phyloP scores from a whole-genome alignment of 2,329 filamentous ascomycete genomes.

The Beauveria varroae region DNA sequence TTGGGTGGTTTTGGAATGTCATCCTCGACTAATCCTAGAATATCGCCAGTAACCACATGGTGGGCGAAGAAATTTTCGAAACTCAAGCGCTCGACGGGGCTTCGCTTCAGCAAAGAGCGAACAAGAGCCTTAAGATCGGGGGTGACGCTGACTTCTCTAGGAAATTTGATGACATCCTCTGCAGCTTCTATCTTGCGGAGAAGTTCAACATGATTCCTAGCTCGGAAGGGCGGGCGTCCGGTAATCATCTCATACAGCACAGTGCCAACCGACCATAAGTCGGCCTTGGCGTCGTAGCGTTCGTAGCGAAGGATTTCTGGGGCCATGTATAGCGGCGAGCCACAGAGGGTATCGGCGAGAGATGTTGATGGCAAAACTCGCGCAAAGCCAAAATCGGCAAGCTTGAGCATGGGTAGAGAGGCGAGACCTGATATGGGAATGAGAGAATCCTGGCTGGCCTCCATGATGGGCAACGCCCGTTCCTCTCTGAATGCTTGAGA shows the following conservation, averaged over 20 bases:
- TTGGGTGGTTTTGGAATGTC: slow-evolving; percentile 46
- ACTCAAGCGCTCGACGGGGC: slow-evolving; percentile 73
- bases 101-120: slow-evolving; percentile 72
- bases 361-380: slow-evolving; percentile 84
- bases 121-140: slow-evolving; percentile 75
- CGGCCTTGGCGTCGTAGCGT: slow-evolving; percentile 93
- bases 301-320: slow-evolving; percentile 96
- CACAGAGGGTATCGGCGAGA: slow-evolving; percentile 90
- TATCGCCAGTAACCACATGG: slow-evolving; percentile 62
- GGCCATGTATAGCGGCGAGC: slow-evolving; percentile 96
- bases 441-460: slow-evolving; percentile 69
- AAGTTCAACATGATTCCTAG: slow-evolving; percentile 89
- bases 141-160: slow-evolving; percentile 62
- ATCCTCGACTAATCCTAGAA: slow-evolving; percentile 74
- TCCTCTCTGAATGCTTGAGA: slow-evolving; percentile 62
- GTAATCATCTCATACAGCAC: slow-evolving; percentile 94
- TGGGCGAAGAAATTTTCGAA: slow-evolving; percentile 83
- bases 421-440: slow-evolving; percentile 73
- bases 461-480: slow-evolving; percentile 53
- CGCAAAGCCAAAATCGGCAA: slow-evolving; percentile 98
- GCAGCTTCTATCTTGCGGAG: slow-evolving; percentile 85
- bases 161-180: slow-evolving; percentile 79
- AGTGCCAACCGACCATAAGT: slow-evolving; percentile 95
- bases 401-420: slow-evolving; percentile 90
- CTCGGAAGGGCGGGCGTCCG: slow-evolving; percentile 83